phyloP scores from a whole-genome alignment of 2,329 filamentous ascomycete genomes.

The Cyclaneusma minus region DNA sequence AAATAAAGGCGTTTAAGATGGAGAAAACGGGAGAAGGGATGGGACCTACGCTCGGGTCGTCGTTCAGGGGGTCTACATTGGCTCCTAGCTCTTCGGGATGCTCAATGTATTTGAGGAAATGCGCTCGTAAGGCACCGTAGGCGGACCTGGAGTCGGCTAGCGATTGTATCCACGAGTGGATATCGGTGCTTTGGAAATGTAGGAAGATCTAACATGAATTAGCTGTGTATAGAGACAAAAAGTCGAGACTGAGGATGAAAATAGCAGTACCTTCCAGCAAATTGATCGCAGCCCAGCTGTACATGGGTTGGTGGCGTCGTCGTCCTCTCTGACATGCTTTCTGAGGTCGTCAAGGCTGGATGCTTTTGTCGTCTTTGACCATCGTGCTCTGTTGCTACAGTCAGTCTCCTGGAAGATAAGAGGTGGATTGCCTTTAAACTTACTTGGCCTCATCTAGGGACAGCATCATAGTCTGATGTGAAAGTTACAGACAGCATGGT shows the following conservation, averaged over 20 bases:
- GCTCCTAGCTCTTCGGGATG: conserved; percentile 69
- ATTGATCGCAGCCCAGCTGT: conserved; percentile 65
- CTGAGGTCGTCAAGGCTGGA: conserved; percentile 45
- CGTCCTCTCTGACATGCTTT: conserved; percentile 45
- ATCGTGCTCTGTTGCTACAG: conserved; percentile 41
- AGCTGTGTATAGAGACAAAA: conserved; percentile 3
- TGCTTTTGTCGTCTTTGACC: conserved; percentile 46
- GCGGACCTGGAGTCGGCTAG: conserved; percentile 53
- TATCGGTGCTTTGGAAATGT: conserved; percentile 53
- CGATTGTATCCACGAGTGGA: conserved; percentile 50
- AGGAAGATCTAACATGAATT: conserved; percentile 50
- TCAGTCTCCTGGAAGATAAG: no score
- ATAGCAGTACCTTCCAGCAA: conserved; percentile 65
- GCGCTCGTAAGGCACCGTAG: conserved; percentile 58
- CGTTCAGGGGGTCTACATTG: conserved; percentile 68
- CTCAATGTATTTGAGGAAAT: conserved; percentile 69
- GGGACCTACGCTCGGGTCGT: conserved; percentile 44
- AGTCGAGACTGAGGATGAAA: conserved; percentile 2
- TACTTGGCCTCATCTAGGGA: background rate
- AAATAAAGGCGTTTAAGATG: background rate
- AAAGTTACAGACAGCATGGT: no score
- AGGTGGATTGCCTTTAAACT: background rate
- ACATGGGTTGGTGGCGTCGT: conserved; percentile 45
- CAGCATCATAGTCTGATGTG: no score
- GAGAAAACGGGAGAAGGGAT: background rate